phyloP scores from a whole-genome alignment of 352 stramenopile species.

The Phytophthora sojae region DNA sequence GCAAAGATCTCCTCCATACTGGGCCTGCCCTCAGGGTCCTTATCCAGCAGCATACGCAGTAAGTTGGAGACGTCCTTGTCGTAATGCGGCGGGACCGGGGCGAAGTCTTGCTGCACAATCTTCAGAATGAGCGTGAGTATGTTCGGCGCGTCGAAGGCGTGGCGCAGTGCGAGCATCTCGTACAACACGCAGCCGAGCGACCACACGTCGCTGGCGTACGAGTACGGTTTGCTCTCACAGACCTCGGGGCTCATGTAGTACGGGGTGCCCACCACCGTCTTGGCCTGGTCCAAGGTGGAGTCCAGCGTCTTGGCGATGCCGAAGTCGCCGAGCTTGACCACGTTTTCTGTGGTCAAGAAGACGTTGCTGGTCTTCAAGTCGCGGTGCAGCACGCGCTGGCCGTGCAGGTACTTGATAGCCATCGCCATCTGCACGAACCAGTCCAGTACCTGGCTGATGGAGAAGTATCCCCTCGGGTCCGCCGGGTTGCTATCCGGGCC shows the following conservation, averaged over 20 bases:
- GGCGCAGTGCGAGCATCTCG: slow-evolving; percentile 86
- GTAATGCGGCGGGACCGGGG: slow-evolving; percentile 63
- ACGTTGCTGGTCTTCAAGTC: slow-evolving; percentile 97
- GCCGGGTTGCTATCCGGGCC: slow-evolving; percentile 14
- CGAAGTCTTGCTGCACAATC: slow-evolving; percentile 85
- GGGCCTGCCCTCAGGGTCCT: slow-evolving; percentile 62
- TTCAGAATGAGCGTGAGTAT: slow-evolving; percentile 87
- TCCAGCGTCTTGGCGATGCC: slow-evolving; percentile 91
- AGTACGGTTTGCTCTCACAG: slow-evolving; percentile 93
- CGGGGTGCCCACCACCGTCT: slow-evolving; percentile 92
- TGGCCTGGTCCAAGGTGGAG: slow-evolving; percentile 86
- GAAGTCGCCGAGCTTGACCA: slow-evolving; percentile 94
- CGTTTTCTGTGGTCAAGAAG: slow-evolving; percentile 85
- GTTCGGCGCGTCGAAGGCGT: slow-evolving; percentile 87
- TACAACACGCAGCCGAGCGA: slow-evolving; percentile 93
- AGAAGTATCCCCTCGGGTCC: slow-evolving; percentile 57
- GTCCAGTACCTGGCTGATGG: slow-evolving; percentile 71
- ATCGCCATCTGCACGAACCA: slow-evolving; percentile 96
- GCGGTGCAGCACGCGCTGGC: slow-evolving; percentile 91
- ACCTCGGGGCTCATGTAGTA: slow-evolving; percentile 96
- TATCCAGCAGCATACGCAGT: slow-evolving; percentile 67
- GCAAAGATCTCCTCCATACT: slow-evolving; percentile 82
- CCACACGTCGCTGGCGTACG: slow-evolving; percentile 94
- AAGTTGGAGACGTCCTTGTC: slow-evolving; percentile 64
- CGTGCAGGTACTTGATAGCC: slow-evolving; percentile 95